Evolutionary conservation across 2,329 filamentous ascomycete genomes (phyloP).

Genomic region (Colletotrichum sp.): DNA sequence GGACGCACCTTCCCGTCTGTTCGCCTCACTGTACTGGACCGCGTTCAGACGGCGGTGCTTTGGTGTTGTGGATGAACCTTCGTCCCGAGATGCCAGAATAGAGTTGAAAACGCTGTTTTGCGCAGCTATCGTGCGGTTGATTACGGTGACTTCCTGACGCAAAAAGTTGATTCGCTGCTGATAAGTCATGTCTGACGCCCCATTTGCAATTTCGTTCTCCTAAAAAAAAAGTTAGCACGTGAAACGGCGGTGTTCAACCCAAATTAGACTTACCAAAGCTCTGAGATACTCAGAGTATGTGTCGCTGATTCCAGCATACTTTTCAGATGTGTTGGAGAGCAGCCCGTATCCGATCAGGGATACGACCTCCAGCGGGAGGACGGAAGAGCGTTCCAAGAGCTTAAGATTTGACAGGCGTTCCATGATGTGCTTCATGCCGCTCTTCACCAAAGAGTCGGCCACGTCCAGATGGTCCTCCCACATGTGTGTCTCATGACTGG

Average conservation of each 20-base stretch:
- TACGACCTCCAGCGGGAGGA: slow-evolving; percentile 48
- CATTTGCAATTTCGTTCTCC: slow-evolving; percentile 44
- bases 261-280: slow-evolving; percentile 36
- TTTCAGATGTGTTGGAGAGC: slow-evolving; percentile 41
- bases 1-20: not conserved
- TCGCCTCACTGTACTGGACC: slow-evolving; percentile 15
- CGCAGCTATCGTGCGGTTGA: slow-evolving; percentile 37
- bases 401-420: slow-evolving; percentile 32
- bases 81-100: slow-evolving; percentile 21
- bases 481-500: slow-evolving; percentile 20
- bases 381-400: slow-evolving; percentile 38
- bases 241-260: not conserved
- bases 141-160: slow-evolving; percentile 43
- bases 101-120: slow-evolving; percentile 35
- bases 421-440: slow-evolving; percentile 41
- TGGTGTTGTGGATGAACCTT: not conserved
- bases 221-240: not conserved
- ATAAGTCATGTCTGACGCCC: slow-evolving; percentile 43
- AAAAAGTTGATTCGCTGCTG: slow-evolving; percentile 45
- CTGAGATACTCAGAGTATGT: slow-evolving; percentile 48
- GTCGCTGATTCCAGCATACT: slow-evolving; percentile 41
- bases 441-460: slow-evolving; percentile 32
- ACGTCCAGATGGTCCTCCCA: slow-evolving; percentile 35
- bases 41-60: slow-evolving; percentile 23
- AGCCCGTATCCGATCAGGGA: slow-evolving; percentile 43